Evolutionary conservation across 2,329 filamentous ascomycete species (phyloP).

Genomic region (Beauveria rudraprayagi): DNA sequence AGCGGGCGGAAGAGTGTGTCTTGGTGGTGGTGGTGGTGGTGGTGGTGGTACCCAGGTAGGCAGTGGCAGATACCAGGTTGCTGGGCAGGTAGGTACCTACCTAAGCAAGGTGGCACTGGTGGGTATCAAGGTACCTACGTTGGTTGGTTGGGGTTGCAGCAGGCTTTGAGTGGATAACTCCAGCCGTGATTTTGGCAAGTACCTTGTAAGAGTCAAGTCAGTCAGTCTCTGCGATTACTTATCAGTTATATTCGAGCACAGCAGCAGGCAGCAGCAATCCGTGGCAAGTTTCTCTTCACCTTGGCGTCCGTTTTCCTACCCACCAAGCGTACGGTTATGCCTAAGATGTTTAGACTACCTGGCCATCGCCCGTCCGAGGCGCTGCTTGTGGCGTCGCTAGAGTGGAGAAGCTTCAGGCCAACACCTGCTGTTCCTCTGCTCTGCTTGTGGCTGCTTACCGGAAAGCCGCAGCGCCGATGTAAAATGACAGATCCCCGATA

Average conservation of each 20-base stretch:
- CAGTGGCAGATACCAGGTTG: too few relatives aligned
- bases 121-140: too few relatives aligned
- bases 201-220: not conserved
- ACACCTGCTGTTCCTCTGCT: not conserved
- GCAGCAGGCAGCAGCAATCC: not conserved
- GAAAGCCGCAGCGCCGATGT: not conserved
- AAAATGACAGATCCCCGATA: slow-evolving; percentile 2
- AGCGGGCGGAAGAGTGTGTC: not conserved
- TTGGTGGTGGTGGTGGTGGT: not conserved
- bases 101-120: too few relatives aligned
- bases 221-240: not conserved
- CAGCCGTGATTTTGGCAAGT: not conserved
- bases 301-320: not conserved
- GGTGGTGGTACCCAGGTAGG: too few relatives aligned
- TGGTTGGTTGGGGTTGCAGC: not conserved
- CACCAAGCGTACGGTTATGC: too few relatives aligned
- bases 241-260: not conserved
- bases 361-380: not conserved
- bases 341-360: not conserved
- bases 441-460: not conserved
- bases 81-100: too few relatives aligned
- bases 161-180: not conserved
- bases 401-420: not conserved
- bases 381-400: slow-evolving; percentile 1
- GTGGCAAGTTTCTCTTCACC: not conserved